Base-by-base conservation (phyloP, 1,284 basidiomycete species). In the Rhodotorula sp. region DNA sequence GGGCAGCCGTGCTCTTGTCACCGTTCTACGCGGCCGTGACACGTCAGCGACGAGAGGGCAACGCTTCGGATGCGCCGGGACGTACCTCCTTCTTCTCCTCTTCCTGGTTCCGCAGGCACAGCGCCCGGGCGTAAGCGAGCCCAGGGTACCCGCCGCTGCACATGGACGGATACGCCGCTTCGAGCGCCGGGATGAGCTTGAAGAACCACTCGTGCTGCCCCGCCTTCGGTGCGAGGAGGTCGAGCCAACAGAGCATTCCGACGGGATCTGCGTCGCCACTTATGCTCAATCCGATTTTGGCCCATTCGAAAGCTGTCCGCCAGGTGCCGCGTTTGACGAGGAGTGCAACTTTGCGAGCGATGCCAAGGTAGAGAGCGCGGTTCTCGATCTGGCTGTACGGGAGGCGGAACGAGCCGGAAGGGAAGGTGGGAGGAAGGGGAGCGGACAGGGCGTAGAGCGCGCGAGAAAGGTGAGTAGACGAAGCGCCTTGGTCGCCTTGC, bases 301-400 rank as follows among this genome's bases (percentile, higher is more conserved):
- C 87, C 77, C 92, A 93, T 79, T 94, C 92, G 79, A 94, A 94
- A 0, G 92, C 87, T 0, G 94, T 93, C 15, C 91, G 86, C 68
- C 89, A 86, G 74, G 91, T 91, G 1, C 94, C 94, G 34, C 94
- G 84, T n/a, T 91, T 87, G 65, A 90, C 88, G 9, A 94, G 59
- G 22, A 72, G 48, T 22, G 34, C 47, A 36, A 65, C 62, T 36
- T 77, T 76, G 17, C 74, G 67, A 3, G 77, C 75, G n/a, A 79
- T 60, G 10, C 77, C 79, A 49, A 92, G 84, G 81, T 88, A 93
- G 79, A 94, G 90, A 0, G 89, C 88, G n/a, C 91, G 82, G 76
- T 91, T 93, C 78, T 93, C 91, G 19, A 92, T 88, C 27, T 81
- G 84, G 76, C 91, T 88, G 79, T 95, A 97, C 78, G 94, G 91